Conservation (phyloP, 2,329 filamentous ascomycete species). For the Fusarium sp. region DNA sequence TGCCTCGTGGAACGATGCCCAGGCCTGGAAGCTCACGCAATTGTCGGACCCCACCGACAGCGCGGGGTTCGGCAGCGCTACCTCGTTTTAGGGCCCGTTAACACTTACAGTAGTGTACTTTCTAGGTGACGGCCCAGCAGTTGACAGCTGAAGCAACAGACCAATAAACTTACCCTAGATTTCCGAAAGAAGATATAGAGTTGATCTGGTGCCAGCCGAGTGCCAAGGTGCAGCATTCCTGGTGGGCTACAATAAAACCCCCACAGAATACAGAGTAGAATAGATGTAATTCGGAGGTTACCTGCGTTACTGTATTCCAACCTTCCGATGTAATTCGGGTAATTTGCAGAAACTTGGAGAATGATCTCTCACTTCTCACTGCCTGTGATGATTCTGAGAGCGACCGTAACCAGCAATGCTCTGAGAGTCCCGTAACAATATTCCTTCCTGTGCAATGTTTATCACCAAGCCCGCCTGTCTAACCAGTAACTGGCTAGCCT, state of each 20-base stretch:
- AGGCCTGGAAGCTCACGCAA: not conserved
- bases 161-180: conserved; percentile 25
- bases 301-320: not conserved
- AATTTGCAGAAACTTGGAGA: not conserved
- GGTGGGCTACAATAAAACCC: not conserved
- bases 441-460: not conserved
- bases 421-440: not conserved
- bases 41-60: conserved; percentile 10
- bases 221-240: not conserved
- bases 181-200: not conserved
- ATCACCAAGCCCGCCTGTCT: not conserved
- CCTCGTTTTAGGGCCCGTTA: conserved; percentile 21
- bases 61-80: conserved; percentile 40
- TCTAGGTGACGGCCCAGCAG: not conserved
- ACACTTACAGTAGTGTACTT: conserved; percentile 21
- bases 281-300: not conserved
- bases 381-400: not conserved
- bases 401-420: not conserved
- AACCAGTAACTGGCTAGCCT: conserved; percentile 1
- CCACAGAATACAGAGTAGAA: not conserved
- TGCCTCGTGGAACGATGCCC: conserved; percentile 28
- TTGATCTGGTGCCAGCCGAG: not conserved
- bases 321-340: not conserved
- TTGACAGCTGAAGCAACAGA: conserved; percentile 22
- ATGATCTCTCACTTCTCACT: not conserved